These are phyloP conservation scores for Pterula multifida DNA, from an alignment of 1,284 basidiomycete species.

Conservation along the genomic window DNA sequence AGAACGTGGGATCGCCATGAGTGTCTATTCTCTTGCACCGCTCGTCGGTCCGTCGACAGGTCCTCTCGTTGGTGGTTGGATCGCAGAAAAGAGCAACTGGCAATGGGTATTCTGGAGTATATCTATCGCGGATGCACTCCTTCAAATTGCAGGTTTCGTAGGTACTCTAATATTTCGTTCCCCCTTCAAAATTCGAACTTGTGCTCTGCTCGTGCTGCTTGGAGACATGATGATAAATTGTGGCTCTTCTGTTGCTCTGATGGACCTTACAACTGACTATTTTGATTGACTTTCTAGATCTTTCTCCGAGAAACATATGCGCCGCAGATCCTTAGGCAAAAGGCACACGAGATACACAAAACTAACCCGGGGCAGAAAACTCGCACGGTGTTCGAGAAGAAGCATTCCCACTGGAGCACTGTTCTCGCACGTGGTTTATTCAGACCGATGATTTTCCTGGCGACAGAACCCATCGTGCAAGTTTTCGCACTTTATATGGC, in stretches of 20 bases:
- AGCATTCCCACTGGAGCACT: slow-evolving; percentile 15
- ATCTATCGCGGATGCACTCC: slow-evolving; percentile 33
- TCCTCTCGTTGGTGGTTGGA: slow-evolving; percentile 54
- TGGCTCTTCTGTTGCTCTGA: too few relatives aligned
- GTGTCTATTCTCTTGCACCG: slow-evolving; percentile 57
- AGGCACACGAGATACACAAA: slow-evolving; percentile 15
- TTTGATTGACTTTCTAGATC: slow-evolving; percentile 14
- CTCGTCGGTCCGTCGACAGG: slow-evolving; percentile 55
- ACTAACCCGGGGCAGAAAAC: slow-evolving; percentile 13
- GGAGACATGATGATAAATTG: too few relatives aligned
- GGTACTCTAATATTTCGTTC: slow-evolving; percentile 50
- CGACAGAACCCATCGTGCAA: slow-evolving; percentile 29
- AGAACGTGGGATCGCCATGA: slow-evolving; percentile 55
- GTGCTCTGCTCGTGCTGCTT: too few relatives aligned
- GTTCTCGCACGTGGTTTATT: slow-evolving; percentile 22
- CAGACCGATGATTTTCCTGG: slow-evolving; percentile 31
- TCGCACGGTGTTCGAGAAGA: slow-evolving; percentile 14
- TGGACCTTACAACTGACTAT: too few relatives aligned
- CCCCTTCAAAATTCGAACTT: background rate
- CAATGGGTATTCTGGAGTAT: slow-evolving; percentile 62
- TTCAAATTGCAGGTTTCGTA: slow-evolving; percentile 44
- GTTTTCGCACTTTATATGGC: slow-evolving; percentile 26
- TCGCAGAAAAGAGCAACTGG: slow-evolving; percentile 48
- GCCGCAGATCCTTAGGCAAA: slow-evolving; percentile 18
- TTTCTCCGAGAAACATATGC: slow-evolving; percentile 21